These are phyloP conservation scores for Lotmaria passim DNA, from an alignment of 208 protist genomes.

Conservation along the genomic window DNA sequence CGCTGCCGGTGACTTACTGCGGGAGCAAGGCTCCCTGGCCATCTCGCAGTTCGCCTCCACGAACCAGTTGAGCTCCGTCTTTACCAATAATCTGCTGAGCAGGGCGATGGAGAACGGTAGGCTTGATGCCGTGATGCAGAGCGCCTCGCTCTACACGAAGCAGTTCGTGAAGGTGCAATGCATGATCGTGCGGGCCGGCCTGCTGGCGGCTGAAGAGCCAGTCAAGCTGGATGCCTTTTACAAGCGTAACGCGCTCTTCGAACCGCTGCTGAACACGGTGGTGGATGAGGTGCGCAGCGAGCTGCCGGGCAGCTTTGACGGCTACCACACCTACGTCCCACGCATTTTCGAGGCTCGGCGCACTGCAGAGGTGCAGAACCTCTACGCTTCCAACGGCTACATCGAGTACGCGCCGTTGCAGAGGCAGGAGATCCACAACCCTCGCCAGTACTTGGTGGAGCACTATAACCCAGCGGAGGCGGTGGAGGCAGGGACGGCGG, in stretches of 20 bases:
- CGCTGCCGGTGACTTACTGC: conserved; percentile 54
- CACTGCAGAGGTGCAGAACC: conserved; percentile 60
- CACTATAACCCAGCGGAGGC: conserved; percentile 61
- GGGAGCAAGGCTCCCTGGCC: conserved; percentile 68
- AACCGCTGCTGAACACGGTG: conserved; percentile 48
- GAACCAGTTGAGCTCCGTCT: conserved; percentile 69
- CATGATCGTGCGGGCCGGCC: conserved; percentile 63
- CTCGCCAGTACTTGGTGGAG: conserved; percentile 61
- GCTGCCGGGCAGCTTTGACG: conserved; percentile 63
- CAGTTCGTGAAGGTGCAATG: conserved; percentile 71
- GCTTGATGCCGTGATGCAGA: conserved; percentile 55
- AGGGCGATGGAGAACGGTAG: conserved; percentile 43
- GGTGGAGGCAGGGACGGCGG: background rate
- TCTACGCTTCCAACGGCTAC: conserved; percentile 81
- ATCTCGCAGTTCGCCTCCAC: conserved; percentile 64
- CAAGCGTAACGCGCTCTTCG: conserved; percentile 59
- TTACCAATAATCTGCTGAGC: conserved; percentile 55
- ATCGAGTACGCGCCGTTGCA: conserved; percentile 69
- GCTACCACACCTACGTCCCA: conserved; percentile 53
- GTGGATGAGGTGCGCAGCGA: conserved; percentile 42
- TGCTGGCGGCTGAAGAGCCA: conserved; percentile 66
- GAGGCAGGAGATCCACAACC: conserved; percentile 52
- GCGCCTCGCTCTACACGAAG: conserved; percentile 66
- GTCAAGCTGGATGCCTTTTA: conserved; percentile 66
- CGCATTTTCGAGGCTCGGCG: conserved; percentile 52